Base-by-base conservation (phyloP, 495 filamentous ascomycete genomes). In the Talaromyces wortmannii region DNA sequence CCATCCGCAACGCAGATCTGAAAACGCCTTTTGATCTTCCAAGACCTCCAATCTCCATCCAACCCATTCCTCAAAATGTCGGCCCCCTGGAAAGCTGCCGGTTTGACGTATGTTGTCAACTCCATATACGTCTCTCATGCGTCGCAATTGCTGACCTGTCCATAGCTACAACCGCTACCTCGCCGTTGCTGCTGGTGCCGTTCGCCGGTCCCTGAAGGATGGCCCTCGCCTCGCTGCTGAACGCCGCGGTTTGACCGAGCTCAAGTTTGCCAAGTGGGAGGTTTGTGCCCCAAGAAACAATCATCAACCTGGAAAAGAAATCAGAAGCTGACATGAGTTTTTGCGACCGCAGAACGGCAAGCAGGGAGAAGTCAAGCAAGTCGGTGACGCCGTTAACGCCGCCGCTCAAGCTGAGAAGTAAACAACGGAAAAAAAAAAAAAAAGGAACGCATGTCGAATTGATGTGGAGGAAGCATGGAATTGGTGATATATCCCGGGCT, bases 41-140 rank as follows among this genome's bases (percentile, higher is more conserved):
- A 31, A n/a, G 40, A 53, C 44, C 45, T 45, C 48, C 59, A 55
- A 49, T 45, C 61, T 54, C 52, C 61, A 60, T 57, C 63, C 59
- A 47, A 54, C 48, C 59, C 61, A 52, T 46, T 62, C 67, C 71
- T 83, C 86, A 91, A 84, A 79, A 98, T 98, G 94, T 83, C 89
- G 73, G 92, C 91, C 76, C 89, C 91, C 68, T 99, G 95, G 95
- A 97, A 97, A 88, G 83, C 91, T 66, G 87, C 94, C 68, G 94
- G 95, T 78, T 79, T 97, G 65, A 95, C 87, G 95, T 97, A 86
- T 73, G 88, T 64, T 47, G 45, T 6, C 50, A 5, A 33, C 6
- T 15, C 32, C 29, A 45, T 50, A 52, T 56, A 16, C 17, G 13
- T 48, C 31, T 30, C 15, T 49, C 23, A 49, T 50, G 4, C 44